Evolutionary conservation across 2,329 filamentous ascomycete species (phyloP).

Genomic region (Hypoxylon rubiginosum): DNA sequence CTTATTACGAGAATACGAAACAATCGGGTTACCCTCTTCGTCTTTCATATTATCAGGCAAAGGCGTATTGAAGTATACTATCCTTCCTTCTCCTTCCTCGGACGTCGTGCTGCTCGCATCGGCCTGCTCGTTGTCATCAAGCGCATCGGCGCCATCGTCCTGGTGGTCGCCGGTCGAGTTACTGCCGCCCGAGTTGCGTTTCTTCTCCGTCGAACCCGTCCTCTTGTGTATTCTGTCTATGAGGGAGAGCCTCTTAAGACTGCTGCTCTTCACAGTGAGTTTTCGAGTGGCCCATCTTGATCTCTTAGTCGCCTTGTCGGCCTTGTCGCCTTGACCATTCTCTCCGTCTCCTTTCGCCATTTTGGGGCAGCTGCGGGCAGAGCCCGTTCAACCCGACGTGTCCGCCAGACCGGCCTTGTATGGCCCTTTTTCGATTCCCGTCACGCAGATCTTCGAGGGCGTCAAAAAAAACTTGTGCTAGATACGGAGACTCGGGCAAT

Average conservation of each 20-base stretch:
- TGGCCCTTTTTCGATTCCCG: slow-evolving; percentile 46
- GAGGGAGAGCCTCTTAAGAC: slow-evolving; percentile 84
- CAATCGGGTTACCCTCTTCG: slow-evolving; percentile 80
- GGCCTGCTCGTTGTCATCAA: slow-evolving; percentile 53
- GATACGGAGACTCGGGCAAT: slow-evolving; percentile 29
- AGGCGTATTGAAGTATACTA: slow-evolving; percentile 87
- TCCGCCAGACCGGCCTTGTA: slow-evolving; percentile 58
- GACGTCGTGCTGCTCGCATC: slow-evolving; percentile 56
- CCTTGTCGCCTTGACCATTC: slow-evolving; percentile 51
- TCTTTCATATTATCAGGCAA: slow-evolving; percentile 82
- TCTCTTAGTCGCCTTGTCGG: slow-evolving; percentile 74
- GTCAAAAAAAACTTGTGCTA: slow-evolving; percentile 9
- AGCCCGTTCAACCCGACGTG: slow-evolving; percentile 59
- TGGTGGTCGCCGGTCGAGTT: slow-evolving; percentile 49
- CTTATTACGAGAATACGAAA: slow-evolving; percentile 88
- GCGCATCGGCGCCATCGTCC: slow-evolving; percentile 48
- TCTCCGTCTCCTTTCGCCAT: slow-evolving; percentile 55
- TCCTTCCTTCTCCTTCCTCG: slow-evolving; percentile 63
- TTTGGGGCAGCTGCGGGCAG: slow-evolving; percentile 55
- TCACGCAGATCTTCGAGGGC: slow-evolving; percentile 22
- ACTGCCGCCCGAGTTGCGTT: slow-evolving; percentile 63
- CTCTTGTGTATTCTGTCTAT: slow-evolving; percentile 79
- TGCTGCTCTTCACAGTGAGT: slow-evolving; percentile 79
- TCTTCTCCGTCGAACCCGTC: slow-evolving; percentile 76
- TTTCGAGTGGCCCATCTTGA: slow-evolving; percentile 98